These are phyloP conservation scores for Leishmania tarentolae DNA, from an alignment of 208 protist species.

Conservation along the genomic window DNA sequence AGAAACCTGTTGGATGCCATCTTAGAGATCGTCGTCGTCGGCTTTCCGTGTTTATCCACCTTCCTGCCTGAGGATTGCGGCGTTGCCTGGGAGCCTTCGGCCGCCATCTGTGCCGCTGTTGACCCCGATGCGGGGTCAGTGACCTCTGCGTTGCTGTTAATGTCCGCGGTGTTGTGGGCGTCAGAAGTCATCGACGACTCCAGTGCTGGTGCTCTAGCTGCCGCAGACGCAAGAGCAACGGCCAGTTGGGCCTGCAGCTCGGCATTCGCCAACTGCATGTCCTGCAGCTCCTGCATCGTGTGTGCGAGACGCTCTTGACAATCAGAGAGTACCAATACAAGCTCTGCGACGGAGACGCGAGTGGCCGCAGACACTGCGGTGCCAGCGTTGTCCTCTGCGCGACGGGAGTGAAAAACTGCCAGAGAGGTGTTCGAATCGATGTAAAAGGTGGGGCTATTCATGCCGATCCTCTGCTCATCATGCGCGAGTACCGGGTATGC, in stretches of 20 bases:
- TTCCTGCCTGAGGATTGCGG: background rate
- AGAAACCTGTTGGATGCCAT: background rate
- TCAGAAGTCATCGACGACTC: background rate
- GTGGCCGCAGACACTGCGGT: background rate
- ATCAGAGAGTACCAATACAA: conserved; percentile 3
- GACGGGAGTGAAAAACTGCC: background rate
- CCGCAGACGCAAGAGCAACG: conserved; percentile 7
- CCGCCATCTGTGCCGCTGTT: background rate
- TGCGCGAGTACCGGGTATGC: background rate
- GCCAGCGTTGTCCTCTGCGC: background rate
- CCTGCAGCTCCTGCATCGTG: conserved; percentile 7
- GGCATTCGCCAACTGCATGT: conserved; percentile 19
- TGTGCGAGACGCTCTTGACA: conserved; percentile 3
- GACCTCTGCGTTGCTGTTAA: background rate
- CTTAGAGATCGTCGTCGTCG: background rate
- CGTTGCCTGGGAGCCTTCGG: background rate
- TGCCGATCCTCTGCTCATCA: background rate
- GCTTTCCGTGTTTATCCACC: background rate
- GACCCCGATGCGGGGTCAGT: background rate
- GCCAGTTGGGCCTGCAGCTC: conserved; percentile 21
- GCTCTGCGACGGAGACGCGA: background rate
- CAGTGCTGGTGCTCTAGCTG: background rate
- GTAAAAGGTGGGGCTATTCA: background rate
- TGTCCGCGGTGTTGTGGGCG: background rate
- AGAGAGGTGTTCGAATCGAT: background rate